Evolutionary conservation across 2,329 filamentous ascomycete genomes (phyloP).

Genomic region (Curvularia spicifera): DNA sequence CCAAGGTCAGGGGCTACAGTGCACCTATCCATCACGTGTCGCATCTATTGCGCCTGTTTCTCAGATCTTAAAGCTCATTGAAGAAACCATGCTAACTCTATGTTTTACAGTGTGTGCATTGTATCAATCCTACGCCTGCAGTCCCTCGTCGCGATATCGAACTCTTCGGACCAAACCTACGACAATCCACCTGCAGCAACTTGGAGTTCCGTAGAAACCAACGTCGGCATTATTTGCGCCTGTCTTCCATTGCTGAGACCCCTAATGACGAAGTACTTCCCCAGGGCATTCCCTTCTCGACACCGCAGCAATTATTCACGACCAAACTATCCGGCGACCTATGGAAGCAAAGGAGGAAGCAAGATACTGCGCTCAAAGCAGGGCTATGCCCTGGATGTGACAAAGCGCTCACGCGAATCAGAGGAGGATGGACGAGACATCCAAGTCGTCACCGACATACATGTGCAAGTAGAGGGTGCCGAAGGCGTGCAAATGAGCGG

Average conservation of each 20-base stretch:
- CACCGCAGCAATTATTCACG: conserved; percentile 19
- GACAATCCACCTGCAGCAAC: conserved; percentile 43
- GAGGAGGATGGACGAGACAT: conserved; percentile 24
- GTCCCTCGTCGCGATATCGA: conserved; percentile 42
- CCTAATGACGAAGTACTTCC: conserved; percentile 33
- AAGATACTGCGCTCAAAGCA: conserved; percentile 11
- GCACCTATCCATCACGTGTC: not conserved
- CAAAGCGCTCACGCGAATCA: conserved; percentile 9
- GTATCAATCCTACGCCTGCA: conserved; percentile 45
- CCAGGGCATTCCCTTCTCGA: conserved; percentile 30
- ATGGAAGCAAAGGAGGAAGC: conserved; percentile 18
- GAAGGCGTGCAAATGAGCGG: conserved; percentile 11
- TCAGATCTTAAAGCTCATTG: not conserved
- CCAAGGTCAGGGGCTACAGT: not conserved
- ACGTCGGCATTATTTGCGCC: conserved; percentile 45
- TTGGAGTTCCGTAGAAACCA: conserved; percentile 41
- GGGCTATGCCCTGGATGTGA: conserved; percentile 14
- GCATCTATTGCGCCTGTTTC: not conserved
- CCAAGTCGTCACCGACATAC: conserved; percentile 35
- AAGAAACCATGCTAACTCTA: conserved; percentile 10
- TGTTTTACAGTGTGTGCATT: conserved; percentile 38
- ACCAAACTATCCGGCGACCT: conserved; percentile 18
- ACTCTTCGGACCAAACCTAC: conserved; percentile 39
- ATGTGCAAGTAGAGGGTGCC: conserved; percentile 27
- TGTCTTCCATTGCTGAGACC: conserved; percentile 41